phyloP scores from a whole-genome alignment of 805 yeast genomes.

The Zygotorulaspora sp. region DNA sequence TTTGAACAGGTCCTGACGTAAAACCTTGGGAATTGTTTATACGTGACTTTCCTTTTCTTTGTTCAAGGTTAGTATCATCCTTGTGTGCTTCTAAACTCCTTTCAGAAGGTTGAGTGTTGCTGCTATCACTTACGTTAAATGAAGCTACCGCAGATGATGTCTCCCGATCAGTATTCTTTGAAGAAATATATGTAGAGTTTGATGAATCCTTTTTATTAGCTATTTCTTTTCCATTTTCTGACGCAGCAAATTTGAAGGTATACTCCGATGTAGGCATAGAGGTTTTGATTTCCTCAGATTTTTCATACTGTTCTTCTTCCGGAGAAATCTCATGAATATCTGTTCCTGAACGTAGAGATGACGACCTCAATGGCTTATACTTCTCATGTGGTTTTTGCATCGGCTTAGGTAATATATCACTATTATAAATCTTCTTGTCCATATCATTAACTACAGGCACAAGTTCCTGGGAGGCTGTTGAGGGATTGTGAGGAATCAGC shows the following conservation, averaged over 20 bases:
- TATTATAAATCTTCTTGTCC: slow-evolving; percentile 12
- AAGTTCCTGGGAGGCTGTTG: slow-evolving; percentile 14
- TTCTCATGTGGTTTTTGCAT: slow-evolving; percentile 20
- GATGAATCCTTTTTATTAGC: slow-evolving; percentile 7
- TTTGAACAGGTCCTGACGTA: background rate
- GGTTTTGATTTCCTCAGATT: slow-evolving; percentile 1
- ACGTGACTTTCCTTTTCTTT: background rate
- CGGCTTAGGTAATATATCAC: slow-evolving; percentile 9
- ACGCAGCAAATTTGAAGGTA: slow-evolving; percentile 9
- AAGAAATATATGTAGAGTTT: background rate
- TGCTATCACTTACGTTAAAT: background rate
- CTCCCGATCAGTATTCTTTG: background rate
- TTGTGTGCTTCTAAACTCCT: background rate
- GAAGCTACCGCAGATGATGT: background rate
- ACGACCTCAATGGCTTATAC: slow-evolving; percentile 38
- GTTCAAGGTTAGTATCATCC: background rate
- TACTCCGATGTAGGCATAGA: slow-evolving; percentile 11
- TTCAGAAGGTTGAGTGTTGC: background rate
- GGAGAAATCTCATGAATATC: slow-evolving; percentile 16
- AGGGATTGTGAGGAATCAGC: background rate
- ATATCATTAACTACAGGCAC: slow-evolving; percentile 11
- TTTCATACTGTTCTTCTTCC: slow-evolving; percentile 14
- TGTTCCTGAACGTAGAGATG: slow-evolving; percentile 36
- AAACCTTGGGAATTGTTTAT: no score
- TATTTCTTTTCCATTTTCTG: slow-evolving; percentile 3